phyloP scores from a whole-genome alignment of 306 rosid genomes.

The Bauhinia variegata region DNA sequence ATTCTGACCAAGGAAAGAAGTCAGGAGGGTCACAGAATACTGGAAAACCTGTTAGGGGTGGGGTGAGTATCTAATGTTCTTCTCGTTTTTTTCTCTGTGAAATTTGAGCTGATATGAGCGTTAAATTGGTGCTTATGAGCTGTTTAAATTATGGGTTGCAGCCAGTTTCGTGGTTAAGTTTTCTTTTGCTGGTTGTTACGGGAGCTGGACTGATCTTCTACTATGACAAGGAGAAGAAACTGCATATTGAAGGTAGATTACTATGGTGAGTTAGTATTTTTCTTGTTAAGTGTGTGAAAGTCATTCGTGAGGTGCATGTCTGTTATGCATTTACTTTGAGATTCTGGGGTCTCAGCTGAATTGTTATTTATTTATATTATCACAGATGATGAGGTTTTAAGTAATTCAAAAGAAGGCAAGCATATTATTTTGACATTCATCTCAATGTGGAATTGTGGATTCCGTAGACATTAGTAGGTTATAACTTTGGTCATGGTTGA shows the following conservation, averaged over 20 bases:
- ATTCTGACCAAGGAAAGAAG: conserved; percentile 47
- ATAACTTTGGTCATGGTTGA: too few relatives aligned
- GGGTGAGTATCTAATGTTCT: conserved; percentile 51
- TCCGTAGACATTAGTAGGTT: conserved; percentile 8
- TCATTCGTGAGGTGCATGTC: too few relatives aligned
- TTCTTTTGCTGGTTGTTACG: conserved; percentile 70
- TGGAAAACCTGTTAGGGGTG: conserved; percentile 84
- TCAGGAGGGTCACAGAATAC: conserved; percentile 66
- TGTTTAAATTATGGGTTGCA: conserved; percentile 39
- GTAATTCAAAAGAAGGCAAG: conserved; percentile 26
- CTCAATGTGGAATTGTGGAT: conserved; percentile 53
- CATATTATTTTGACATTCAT: neutral
- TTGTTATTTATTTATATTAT: conserved; percentile 3
- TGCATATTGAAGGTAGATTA: conserved; percentile 93
- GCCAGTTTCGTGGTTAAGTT: conserved; percentile 96
- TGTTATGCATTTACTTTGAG: neutral
- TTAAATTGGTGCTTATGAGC: conserved; percentile 1
- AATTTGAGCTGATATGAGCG: neutral
- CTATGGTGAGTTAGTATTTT: conserved; percentile 91
- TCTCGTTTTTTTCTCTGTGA: conserved; percentile 18
- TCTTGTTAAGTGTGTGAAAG: too few relatives aligned
- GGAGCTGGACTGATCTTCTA: conserved; percentile 83
- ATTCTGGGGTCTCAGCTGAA: neutral
- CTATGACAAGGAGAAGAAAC: conserved; percentile 79
- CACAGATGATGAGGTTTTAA: too few relatives aligned